Conservation (phyloP, 257 asterid species). For the Forsythia suspensa region DNA sequence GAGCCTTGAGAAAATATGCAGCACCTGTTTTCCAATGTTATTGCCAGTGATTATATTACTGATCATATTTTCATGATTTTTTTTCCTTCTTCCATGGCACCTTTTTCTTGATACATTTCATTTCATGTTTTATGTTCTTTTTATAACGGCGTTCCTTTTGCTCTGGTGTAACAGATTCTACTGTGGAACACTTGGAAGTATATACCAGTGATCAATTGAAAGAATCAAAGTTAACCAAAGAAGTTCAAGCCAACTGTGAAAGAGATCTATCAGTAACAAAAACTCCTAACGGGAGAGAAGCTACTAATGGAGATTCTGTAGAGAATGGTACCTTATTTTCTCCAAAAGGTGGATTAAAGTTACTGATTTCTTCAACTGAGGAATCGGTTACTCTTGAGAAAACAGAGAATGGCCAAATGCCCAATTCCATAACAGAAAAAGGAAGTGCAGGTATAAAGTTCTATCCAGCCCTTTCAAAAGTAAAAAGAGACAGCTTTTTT, state of each 20-base stretch:
- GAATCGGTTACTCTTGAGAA: constrained; percentile 31
- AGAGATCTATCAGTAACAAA: constrained; percentile 15
- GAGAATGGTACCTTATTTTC: constrained; percentile 28
- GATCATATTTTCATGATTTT: not conserved
- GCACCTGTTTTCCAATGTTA: not conserved
- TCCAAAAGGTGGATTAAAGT: constrained; percentile 43
- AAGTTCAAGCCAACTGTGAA: constrained; percentile 25
- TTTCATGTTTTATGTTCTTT: not conserved
- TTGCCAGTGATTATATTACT: too few species aligned
- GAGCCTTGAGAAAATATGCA: not conserved
- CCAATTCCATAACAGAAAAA: constrained; percentile 27
- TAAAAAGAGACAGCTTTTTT: not conserved
- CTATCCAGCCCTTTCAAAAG: not conserved
- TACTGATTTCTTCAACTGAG: constrained; percentile 38
- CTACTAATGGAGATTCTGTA: constrained; percentile 27
- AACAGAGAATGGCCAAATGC: constrained; percentile 25
- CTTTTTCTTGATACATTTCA: not conserved
- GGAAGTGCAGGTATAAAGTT: constrained; percentile 37
- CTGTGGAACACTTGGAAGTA: constrained; percentile 26
- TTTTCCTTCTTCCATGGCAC: not conserved
- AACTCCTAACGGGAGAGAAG: constrained; percentile 31
- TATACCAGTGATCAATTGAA: constrained; percentile 21
- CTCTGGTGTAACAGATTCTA: constrained; percentile 28
- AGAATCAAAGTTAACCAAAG: constrained; percentile 29
- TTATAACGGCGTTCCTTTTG: not conserved